phyloP scores from a whole-genome alignment of 768 basidiomycete genomes.

The Hydnum rufescens region DNA sequence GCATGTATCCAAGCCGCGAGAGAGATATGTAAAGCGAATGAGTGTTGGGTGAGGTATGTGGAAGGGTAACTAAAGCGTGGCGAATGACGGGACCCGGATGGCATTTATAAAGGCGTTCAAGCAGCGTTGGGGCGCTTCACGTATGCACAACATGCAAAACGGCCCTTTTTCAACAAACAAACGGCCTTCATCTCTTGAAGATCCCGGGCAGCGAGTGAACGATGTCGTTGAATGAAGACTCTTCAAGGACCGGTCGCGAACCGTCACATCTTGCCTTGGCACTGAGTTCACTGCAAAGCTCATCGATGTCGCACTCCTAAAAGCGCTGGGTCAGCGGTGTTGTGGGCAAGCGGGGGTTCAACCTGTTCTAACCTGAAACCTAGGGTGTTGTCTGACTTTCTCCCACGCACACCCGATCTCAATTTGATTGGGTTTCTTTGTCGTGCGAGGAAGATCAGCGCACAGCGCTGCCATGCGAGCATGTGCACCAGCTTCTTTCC shows the following conservation, averaged over 20 bases:
- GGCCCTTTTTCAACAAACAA: not conserved
- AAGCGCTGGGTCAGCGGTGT: not conserved
- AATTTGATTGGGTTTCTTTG: constrained; percentile 50
- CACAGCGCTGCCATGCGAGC: constrained; percentile 10
- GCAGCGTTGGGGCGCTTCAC: not conserved
- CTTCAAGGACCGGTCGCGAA: constrained; percentile 55
- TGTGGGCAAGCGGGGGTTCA: not conserved
- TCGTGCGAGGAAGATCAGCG: constrained; percentile 42
- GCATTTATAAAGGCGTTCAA: too few species aligned
- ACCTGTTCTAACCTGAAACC: constrained; percentile 43
- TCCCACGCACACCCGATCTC: constrained; percentile 67
- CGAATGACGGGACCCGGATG: too few species aligned
- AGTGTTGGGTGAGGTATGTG: too few species aligned
- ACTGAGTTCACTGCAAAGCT: constrained; percentile 60
- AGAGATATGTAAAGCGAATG: too few species aligned
- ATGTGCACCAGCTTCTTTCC: not conserved
- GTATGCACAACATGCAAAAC: not conserved
- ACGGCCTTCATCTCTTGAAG: not conserved
- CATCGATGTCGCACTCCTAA: constrained; percentile 59
- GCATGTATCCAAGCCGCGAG: too few species aligned
- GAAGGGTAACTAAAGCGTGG: too few species aligned
- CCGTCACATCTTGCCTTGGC: constrained; percentile 72
- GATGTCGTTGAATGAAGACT: not conserved
- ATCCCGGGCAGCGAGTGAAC: not conserved
- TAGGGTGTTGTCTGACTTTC: constrained; percentile 50